Conservation (phyloP, 148 eudicot genomes). For the Pouteria glomerata region DNA sequence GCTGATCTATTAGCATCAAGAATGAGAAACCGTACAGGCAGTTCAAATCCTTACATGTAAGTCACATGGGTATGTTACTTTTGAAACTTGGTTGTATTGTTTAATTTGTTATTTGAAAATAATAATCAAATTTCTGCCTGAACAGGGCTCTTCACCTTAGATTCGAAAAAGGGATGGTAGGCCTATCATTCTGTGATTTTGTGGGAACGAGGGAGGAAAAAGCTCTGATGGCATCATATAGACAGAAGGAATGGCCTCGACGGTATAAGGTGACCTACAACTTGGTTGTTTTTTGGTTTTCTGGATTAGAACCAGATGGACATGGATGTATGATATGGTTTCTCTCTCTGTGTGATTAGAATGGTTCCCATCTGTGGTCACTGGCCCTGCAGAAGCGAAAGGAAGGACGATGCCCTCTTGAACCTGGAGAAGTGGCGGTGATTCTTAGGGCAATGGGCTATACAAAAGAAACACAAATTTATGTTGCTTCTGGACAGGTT, state of each 20-base stretch:
- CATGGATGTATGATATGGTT: not conserved
- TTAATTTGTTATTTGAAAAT: not conserved
- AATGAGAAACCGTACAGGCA: constrained; percentile 89
- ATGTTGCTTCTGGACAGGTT: constrained; percentile 98
- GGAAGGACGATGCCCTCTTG: constrained; percentile 99
- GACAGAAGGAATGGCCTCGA: constrained; percentile 98
- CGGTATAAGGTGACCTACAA: constrained; percentile 74
- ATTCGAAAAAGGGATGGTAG: constrained; percentile 99
- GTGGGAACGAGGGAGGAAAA: constrained; percentile 94
- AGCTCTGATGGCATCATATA: constrained; percentile 79
- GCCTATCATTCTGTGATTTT: constrained; percentile 96
- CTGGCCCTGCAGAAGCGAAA: constrained; percentile 91
- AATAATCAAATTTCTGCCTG: constrained; percentile 11
- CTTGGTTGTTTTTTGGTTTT: not conserved
- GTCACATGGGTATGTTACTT: constrained; percentile 8
- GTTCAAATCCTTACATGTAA: constrained; percentile 91
- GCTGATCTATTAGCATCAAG: constrained; percentile 80
- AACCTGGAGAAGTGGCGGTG: constrained; percentile 98
- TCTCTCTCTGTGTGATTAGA: constrained; percentile 40
- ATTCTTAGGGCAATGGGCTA: constrained; percentile 97
- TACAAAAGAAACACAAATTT: constrained; percentile 93
- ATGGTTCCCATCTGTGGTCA: constrained; percentile 97
- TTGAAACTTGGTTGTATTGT: not conserved
- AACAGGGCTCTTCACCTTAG: constrained; percentile 99
- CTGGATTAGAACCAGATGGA: not conserved